Conservation (phyloP, 768 basidiomycete genomes). For the Gloeopeniophorella convolvens region DNA sequence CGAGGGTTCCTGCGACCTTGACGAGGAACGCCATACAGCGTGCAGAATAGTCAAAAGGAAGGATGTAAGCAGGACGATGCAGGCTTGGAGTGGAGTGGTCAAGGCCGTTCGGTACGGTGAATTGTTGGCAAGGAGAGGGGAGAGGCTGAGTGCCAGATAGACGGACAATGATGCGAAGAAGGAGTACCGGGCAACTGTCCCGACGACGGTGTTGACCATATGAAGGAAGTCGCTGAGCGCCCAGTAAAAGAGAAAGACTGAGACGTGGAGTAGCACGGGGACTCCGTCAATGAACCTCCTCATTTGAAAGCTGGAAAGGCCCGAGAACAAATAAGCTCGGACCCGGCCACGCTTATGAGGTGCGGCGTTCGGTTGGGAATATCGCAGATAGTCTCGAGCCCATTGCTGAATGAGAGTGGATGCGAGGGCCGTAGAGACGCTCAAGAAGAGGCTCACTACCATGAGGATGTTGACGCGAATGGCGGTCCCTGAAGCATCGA, state of each 20-base stretch:
- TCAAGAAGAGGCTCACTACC: slow-evolving; percentile 11
- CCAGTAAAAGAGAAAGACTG: slow-evolving; percentile 12
- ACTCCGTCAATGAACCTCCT: slow-evolving; percentile 5
- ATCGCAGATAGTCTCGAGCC: slow-evolving; percentile 5
- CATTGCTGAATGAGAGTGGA: slow-evolving; percentile 17
- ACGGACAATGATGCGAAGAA: background rate
- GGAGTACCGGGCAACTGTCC: background rate
- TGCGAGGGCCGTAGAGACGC: slow-evolving; percentile 7
- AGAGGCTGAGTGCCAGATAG: slow-evolving; percentile 7
- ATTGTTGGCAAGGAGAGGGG: slow-evolving; percentile 4
- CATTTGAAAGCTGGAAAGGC: slow-evolving; percentile 6
- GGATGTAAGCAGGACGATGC: background rate
- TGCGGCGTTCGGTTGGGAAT: background rate
- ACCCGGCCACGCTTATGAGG: slow-evolving; percentile 11
- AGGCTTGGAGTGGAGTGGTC: background rate
- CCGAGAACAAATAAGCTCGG: slow-evolving; percentile 3
- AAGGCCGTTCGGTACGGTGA: slow-evolving; percentile 12
- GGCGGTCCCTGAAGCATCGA: background rate
- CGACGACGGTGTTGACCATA: background rate
- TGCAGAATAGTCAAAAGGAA: background rate
- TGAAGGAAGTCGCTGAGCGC: slow-evolving; percentile 10
- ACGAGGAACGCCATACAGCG: too few species aligned
- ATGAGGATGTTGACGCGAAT: slow-evolving; percentile 14
- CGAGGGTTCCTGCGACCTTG: background rate
- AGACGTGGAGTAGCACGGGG: slow-evolving; percentile 9